Base-by-base conservation (phyloP, 371 early-diverging fungal species). In the Blakeslea trispora region DNA sequence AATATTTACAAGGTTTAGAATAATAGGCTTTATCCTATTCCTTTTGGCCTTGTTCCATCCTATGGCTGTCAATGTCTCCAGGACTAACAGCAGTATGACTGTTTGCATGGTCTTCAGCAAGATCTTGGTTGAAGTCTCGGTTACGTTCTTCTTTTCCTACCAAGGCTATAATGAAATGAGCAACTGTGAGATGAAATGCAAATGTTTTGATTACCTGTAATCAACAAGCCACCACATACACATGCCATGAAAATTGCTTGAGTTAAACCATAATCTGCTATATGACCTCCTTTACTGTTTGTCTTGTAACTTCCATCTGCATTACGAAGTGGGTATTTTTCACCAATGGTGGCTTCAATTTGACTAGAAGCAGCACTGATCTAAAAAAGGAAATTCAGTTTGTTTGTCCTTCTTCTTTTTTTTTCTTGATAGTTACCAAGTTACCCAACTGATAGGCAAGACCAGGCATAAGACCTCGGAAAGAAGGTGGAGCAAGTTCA, bases 401-500 rank as follows among this genome's bases (percentile, higher is more conserved):
- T 43, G 8, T 32, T n/a, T 24, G 11, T 14, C 24, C n/a, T n/a
- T n/a, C 13, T 1, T 18, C 14, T 10, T 49, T 32, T 34, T 19
- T 32, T n/a, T n/a, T 23, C 7, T 31, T 28, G 23, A 19, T 3
- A 45, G 58, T 53, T 64, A 74, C 74, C 57, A 88, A 64, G 56
- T 85, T 90, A 52, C 89, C 89, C 14, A 86, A 66, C 62, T 90
- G 88, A 64, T 87, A 88, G 3, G 85, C 68, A 15, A 88, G 68
- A 28, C 89, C 88, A 4, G 88, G 87, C 59, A 90, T 82, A 1
- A 86, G 69, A 17, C 84, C 84, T 19, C 89, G 80, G 57, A 88
- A 78, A 9, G 77, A 68, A 24, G 81, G 68, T 3, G 90, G 90
- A 17, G 87, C 75, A 14, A 88, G 63, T 52, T 90, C 90, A 57